Base-by-base conservation (phyloP, 2,329 filamentous ascomycete genomes). In the Ophiocordyceps camponoti-rufipedis region DNA sequence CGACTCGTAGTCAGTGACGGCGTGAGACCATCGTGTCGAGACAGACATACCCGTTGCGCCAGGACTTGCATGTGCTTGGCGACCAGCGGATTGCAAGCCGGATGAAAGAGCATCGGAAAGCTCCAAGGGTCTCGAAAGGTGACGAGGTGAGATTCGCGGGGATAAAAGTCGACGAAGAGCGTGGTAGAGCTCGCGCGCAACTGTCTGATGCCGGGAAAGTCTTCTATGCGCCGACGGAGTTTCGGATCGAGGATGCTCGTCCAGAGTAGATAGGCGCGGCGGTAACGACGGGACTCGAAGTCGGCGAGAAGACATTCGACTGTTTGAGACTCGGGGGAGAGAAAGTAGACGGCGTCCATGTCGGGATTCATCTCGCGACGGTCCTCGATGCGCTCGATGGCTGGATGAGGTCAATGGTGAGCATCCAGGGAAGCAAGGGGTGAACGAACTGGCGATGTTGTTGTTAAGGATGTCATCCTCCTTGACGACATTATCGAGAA, bases 401-500 rank as follows among this genome's bases (percentile, higher is more conserved):
- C 88, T 94, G 62, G 28, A 13, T 1, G 28, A 5, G 10, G 38
- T 40, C 28, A 44, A 35, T 1, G 33, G 16, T 14, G 11, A 13
- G 9, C 7, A 14, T 3, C 16, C 5, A 35, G 18, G 5, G 13
- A 12, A 8, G 45, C 45, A 47, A 44, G 49, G n/a, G 49, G 41
- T 43, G 31, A 43, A 60, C 80, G 60, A 73, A 94, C 88, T 94
- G 53, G 88, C 89, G 63, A 98, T 85, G 61, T 94, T 94, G 65
- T 87, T 79, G 61, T 94, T 93, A 65, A 98, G 81, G 53, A 98
- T 93, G 57, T 95, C 86, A 75, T 98, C 89, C 69, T 95, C 84
- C 57, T 86, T 89, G 60, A 89, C 77, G 42, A 85, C 83, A 70
- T 89, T 94, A 65, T 94, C 82, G 55, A 98, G 74, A 55, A 98